Evolutionary conservation across 2,329 filamentous ascomycete species (phyloP), one percentile per base, ranked within the genome.

Genomic region (Penicillium sp.): DNA sequence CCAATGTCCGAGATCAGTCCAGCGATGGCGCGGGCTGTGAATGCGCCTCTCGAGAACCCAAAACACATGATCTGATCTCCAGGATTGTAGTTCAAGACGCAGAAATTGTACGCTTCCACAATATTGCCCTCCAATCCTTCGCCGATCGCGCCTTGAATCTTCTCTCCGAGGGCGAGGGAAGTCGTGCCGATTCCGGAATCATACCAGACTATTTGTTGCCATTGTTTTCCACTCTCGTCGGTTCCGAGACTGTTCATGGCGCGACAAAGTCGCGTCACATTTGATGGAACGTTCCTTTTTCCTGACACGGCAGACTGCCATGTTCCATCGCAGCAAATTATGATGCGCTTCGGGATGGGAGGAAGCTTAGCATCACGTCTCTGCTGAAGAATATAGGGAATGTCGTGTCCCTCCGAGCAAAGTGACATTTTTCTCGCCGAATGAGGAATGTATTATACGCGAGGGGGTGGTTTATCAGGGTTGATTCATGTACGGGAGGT

Each of bases 321-420:
- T 16, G 69, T 72, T 29, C 69, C 69, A 49, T 72, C 69, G 43
- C 69, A 71, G 55, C 65, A 69, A 36, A 71, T 62, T 32, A 72
- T 62, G 32, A 72, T 68, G 29, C 69, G 66, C 38, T 71, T 72
- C 18, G 44, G 56, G 9, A 53, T 47, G 8, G 55, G 55, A 7
- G 38, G 43, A 4, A 45, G 32, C 9, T 45, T 49, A 8, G 49
- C 51, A 24, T 61, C 54, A 7, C 46, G 11, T 39, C 43, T 54
- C 21, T 54, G 47, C 36, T 29, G 50, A 13, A 11, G 5, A n/a
- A n/a, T 36, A 2, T 38, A 21, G n/a, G 39, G 13, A 29, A 34
- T 21, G 2, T 40, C 47, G 22, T 50, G 51, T 7, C 18, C n/a
- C 22, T 54, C 52, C 5, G 18, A 13, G 18, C 47, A 54, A 14